Evolutionary conservation across 2,329 filamentous ascomycete genomes (phyloP).

Genomic region (Diplocarpon mali): DNA sequence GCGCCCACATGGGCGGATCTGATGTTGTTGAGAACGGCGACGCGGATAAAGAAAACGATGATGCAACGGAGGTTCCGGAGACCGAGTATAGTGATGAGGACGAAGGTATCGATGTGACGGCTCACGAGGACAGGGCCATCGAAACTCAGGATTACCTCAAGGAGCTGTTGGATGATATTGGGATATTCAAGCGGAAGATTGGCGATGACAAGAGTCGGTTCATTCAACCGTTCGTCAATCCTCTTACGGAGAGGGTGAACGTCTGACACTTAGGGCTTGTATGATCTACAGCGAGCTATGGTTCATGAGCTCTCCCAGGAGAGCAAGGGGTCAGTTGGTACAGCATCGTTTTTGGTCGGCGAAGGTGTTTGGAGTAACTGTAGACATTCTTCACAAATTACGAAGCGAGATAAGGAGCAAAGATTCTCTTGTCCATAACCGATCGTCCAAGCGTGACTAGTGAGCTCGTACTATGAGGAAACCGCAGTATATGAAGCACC

Average conservation of each 20-base stretch:
- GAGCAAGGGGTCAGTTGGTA: constrained; percentile 2
- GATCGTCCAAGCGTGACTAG: no score
- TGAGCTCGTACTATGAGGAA: no score
- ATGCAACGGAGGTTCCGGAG: constrained; percentile 22
- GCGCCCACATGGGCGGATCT: constrained; percentile 7
- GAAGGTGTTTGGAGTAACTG: constrained; percentile 18
- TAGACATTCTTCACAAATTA: not conserved
- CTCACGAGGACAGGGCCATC: constrained; percentile 41
- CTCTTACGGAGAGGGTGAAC: constrained; percentile 35
- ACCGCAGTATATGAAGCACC: no score
- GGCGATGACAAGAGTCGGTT: constrained; percentile 68
- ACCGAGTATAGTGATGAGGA: constrained; percentile 44
- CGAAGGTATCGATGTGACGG: constrained; percentile 42
- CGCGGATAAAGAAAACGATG: constrained; percentile 26
- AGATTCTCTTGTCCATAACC: no score
- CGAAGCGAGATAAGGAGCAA: not conserved
- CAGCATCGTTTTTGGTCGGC: constrained; percentile 8
- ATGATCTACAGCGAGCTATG: not conserved
- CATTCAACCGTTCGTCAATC: constrained; percentile 42
- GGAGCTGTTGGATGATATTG: constrained; percentile 68
- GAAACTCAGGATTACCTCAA: constrained; percentile 80
- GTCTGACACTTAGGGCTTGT: not conserved
- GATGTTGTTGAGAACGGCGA: constrained; percentile 15
- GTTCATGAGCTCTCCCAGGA: not conserved
- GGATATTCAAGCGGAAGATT: constrained; percentile 75